Base-by-base conservation (phyloP, 768 basidiomycete genomes). In the Tricholoma furcatifolium region DNA sequence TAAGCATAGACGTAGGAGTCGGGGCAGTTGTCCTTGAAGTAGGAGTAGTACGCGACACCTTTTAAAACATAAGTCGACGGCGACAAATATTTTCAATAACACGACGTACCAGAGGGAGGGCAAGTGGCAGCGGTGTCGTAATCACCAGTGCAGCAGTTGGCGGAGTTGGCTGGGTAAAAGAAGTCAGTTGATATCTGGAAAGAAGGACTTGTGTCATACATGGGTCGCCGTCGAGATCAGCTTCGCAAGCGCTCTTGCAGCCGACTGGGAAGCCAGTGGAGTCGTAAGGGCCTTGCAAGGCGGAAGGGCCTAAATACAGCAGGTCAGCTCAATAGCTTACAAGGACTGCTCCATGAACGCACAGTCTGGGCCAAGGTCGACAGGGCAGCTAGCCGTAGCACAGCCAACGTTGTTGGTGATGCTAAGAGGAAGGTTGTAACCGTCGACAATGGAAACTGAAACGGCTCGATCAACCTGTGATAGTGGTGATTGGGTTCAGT, bases 291-390 rank as follows among this genome's bases (percentile, higher is more conserved):
- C 82, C 81, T 42, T 71, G 65, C 44, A 83, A 67, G 1, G 70
- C 60, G 0, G 67, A 51, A 39, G 81, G 81, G 52, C 82, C 69
- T 69, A 34, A 2, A 5, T 15, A 38, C 12, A 27, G 7, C 4
- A 7, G 15, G 17, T 30, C 10, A 52, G 23, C 14, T 42, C 17
- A 27, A 8, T 23, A 24, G 3, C 10, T 11, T 18, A 30, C 17
- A 35, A 10, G 23, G 7, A 15, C 3, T 3, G 43, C 8, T 5
- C 20, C 2, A 34, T 23, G 27, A 17, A 50, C 59, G 20, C 39
- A 81, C 82, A 84, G 55, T 72, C 66, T 1, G 80, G 78, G 7
- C 71, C 73, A n/a, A 84, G 74, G 55, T 84, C 82, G 15, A 80
- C 77, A 0, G 78, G 66, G 59, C 82, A 85, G 47, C 72, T 65